A percentile compares a stretch with the other conserved stretches of the same genome.
phyloP scores from a whole-genome alignment of 306 rosid species.

The Acacia confusa region DNA sequence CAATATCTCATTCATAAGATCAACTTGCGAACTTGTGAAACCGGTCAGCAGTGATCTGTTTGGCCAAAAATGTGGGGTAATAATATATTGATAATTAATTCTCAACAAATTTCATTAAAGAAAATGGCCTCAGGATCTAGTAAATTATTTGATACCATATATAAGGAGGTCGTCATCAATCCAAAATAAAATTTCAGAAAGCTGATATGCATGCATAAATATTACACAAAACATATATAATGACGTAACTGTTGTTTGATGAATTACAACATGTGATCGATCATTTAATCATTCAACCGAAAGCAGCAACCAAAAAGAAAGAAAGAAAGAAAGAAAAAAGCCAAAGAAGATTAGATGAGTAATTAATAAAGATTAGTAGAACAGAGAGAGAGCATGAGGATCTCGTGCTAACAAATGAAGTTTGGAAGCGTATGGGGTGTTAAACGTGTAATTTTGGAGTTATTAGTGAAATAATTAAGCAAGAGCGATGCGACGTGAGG shows the following conservation, averaged over 20 bases:
- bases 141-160: no score
- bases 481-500: no score
- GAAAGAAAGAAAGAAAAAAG: no score
- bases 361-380: no score
- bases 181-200: no score
- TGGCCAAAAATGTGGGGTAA: background rate
- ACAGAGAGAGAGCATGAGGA: background rate
- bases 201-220: no score
- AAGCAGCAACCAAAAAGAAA: no score
- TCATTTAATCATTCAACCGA: background rate
- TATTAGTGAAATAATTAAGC: no score
- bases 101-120: background rate
- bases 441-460: background rate
- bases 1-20: background rate
- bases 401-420: background rate
- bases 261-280: background rate
- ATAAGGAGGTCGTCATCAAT: no score
- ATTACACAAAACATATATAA: no score
- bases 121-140: background rate
- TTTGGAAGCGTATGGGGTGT: no score
- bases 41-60: background rate
- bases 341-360: background rate
- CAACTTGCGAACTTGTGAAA: background rate
- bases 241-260: background rate
- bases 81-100: no score